phyloP scores from a whole-genome alignment of 257 asterid species.

The Penstemon barbatus region DNA sequence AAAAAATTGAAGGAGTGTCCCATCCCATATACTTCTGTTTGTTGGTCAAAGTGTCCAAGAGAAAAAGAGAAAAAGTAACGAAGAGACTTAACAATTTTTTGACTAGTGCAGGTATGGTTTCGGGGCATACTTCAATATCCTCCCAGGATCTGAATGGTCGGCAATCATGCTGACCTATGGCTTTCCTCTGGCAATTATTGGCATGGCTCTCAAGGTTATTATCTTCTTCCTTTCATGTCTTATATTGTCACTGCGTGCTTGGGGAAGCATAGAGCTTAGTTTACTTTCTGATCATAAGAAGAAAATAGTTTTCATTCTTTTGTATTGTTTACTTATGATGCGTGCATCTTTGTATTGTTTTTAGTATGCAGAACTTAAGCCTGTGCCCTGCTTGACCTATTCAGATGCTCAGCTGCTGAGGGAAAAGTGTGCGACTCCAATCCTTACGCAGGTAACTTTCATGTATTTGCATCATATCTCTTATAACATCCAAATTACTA shows the following conservation, averaged over 20 bases:
- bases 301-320: neutral
- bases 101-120: constrained; percentile 75
- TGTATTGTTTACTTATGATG: constrained; percentile 5
- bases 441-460: constrained; percentile 77
- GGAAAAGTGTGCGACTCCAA: constrained; percentile 88
- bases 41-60: constrained; percentile 4
- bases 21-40: neutral
- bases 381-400: constrained; percentile 91
- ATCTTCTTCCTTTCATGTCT: neutral
- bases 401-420: constrained; percentile 73
- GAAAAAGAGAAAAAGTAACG: constrained; percentile 3
- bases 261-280: constrained; percentile 1
- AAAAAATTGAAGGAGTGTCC: neutral
- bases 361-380: constrained; percentile 99
- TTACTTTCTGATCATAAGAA: constrained; percentile 14
- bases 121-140: constrained; percentile 93
- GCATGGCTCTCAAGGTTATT: constrained; percentile 98
- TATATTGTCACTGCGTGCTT: neutral
- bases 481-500: neutral
- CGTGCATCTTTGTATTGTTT: constrained; percentile 21
- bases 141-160: constrained; percentile 99
- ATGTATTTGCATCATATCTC: constrained; percentile 3
- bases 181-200: constrained; percentile 93
- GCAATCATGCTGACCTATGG: constrained; percentile 97
- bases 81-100: constrained; percentile 3